These are phyloP conservation scores for Amanita phalloides DNA, from an alignment of 768 basidiomycete species.

Conservation along the genomic window DNA sequence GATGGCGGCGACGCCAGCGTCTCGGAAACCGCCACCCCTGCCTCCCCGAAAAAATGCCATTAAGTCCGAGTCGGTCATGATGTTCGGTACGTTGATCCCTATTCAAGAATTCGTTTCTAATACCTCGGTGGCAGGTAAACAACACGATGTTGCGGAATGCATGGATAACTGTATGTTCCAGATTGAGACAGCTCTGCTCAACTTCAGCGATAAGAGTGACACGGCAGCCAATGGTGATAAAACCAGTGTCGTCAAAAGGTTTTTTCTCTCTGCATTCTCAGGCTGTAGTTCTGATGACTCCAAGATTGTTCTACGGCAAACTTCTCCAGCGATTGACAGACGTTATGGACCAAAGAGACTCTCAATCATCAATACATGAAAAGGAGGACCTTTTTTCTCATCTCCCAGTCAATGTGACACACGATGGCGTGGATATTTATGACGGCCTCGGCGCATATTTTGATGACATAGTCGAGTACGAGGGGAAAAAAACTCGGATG, in stretches of 20 bases:
- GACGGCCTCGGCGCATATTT: constrained; percentile 91
- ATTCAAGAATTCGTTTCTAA: constrained; percentile 6
- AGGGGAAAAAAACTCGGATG: constrained; percentile 81
- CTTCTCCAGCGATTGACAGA: constrained; percentile 46
- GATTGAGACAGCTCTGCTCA: constrained; percentile 84
- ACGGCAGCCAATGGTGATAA: constrained; percentile 37
- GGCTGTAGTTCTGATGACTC: not conserved
- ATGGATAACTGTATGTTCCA: constrained; percentile 99
- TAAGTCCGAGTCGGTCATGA: constrained; percentile 70
- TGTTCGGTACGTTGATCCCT: constrained; percentile 57
- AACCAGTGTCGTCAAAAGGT: constrained; percentile 81
- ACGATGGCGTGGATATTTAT: constrained; percentile 86
- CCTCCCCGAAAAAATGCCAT: constrained; percentile 42
- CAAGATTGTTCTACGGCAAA: constrained; percentile 78
- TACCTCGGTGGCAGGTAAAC: constrained; percentile 51
- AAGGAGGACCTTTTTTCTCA: constrained; percentile 93
- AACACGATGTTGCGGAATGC: constrained; percentile 97
- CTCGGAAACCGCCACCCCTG: constrained; percentile 41
- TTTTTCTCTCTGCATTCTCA: not conserved
- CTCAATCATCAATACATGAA: constrained; percentile 56
- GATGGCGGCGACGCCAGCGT: constrained; percentile 18
- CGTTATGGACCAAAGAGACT: constrained; percentile 21
- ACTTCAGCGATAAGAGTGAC: constrained; percentile 47
- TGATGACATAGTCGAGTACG: constrained; percentile 79
- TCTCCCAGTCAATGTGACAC: constrained; percentile 85